Evolutionary conservation across 768 basidiomycete genomes (phyloP), one percentile per base, ranked within the genome.

Genomic region (Dioszegia hungarica): DNA sequence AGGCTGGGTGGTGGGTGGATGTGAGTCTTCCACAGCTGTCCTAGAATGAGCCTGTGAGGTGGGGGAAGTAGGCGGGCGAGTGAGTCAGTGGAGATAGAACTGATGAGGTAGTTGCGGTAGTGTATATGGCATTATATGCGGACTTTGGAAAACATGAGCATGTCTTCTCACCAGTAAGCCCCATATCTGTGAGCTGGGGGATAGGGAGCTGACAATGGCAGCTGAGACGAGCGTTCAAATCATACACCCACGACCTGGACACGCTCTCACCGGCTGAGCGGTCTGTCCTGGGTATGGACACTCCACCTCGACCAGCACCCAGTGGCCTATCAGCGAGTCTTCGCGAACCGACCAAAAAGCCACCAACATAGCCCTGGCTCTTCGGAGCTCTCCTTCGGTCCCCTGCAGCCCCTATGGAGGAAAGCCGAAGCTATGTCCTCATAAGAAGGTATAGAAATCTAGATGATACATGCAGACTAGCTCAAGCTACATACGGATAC

Each of bases 161-260:
- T 40, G 66, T 68, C 29, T 72, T 72, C 43, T 65, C 70, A 46
- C 63, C 63, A n/a, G 70, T 72, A 40, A 50, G 70, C 58, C n/a
- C n/a, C n/a, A n/a, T n/a, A n/a, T 33, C 22, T 28, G 14, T 38
- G 9, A 17, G 24, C 20, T 10, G n/a, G 17, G 12, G 50, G 25
- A 11, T n/a, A 34, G 46, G 28, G 15, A 12, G 6, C 22, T 3
- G 5, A 33, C 49, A 6, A n/a, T 20, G 19, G 14, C 39, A 64
- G 63, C 22, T 64, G 3, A 56, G 63, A 36, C 29, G 56, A 50
- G 36, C 37, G 19, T 61, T 54, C 38, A 14, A 39, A n/a, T 25
- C 41, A 20, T 61, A 43, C 33, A 60, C 55, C 1, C 33, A 38
- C 37, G 48, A 49, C 5, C 20, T 64, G 22, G 46, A 58, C 36